These are phyloP conservation scores for Pseudocercospora musae DNA, from an alignment of 2,329 filamentous ascomycete genomes.

Conservation along the genomic window DNA sequence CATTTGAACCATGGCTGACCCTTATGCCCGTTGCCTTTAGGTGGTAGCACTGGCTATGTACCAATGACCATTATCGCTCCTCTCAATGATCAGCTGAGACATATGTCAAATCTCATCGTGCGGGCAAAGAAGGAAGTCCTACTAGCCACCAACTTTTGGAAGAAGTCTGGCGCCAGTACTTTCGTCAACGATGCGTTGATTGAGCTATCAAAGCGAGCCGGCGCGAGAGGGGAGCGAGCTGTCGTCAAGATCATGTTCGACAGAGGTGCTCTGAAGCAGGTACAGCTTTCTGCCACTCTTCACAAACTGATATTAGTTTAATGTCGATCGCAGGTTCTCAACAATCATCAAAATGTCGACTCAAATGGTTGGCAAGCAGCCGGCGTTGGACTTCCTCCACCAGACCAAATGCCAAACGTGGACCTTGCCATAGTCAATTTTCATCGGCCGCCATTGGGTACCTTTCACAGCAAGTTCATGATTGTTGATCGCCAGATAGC, in stretches of 20 bases:
- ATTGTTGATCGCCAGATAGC: slow-evolving; percentile 70
- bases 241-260: slow-evolving; percentile 76
- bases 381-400: slow-evolving; percentile 57
- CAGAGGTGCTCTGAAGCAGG: slow-evolving; percentile 62
- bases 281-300: slow-evolving; percentile 19
- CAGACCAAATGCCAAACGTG: slow-evolving; percentile 66
- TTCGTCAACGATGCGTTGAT: slow-evolving; percentile 66
- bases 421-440: slow-evolving; percentile 72
- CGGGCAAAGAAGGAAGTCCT: slow-evolving; percentile 70
- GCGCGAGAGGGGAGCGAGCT: slow-evolving; percentile 54
- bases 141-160: slow-evolving; percentile 74
- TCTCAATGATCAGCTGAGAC: slow-evolving; percentile 67
- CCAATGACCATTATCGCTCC: slow-evolving; percentile 68
- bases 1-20: too few species aligned
- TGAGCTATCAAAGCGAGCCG: slow-evolving; percentile 66
- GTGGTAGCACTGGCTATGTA: slow-evolving; percentile 58
- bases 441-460: slow-evolving; percentile 67
- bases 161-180: slow-evolving; percentile 63
- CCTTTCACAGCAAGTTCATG: slow-evolving; percentile 76
- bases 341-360: slow-evolving; percentile 62
- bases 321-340: slow-evolving; percentile 42
- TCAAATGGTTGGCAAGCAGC: slow-evolving; percentile 56
- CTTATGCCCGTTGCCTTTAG: too few species aligned
- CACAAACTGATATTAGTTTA: neutral
- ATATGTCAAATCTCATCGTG: slow-evolving; percentile 73